Conservation (phyloP, 2,329 filamentous ascomycete genomes). For the Colletotrichum lini region DNA sequence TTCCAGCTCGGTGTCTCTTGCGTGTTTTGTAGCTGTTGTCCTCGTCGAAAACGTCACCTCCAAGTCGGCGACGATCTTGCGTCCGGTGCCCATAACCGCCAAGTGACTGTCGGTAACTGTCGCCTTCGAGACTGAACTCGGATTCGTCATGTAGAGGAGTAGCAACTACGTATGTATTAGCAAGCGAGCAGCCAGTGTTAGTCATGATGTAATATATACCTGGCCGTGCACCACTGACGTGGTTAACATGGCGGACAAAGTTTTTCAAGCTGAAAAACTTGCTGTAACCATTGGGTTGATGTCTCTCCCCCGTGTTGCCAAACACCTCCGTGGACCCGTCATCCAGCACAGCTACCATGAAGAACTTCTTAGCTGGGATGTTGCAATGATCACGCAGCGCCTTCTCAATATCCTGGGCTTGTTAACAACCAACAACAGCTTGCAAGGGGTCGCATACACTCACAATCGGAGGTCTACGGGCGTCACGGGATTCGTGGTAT, state of each 20-base stretch:
- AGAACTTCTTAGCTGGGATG: constrained; percentile 66
- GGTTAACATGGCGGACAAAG: constrained; percentile 54
- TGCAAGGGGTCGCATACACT: background rate
- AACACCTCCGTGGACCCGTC: constrained; percentile 58
- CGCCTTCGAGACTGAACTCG: constrained; percentile 41
- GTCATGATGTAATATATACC: constrained; percentile 50
- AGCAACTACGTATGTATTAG: constrained; percentile 46
- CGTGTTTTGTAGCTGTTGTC: constrained; percentile 51
- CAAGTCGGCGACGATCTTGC: constrained; percentile 47
- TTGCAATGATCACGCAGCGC: constrained; percentile 67
- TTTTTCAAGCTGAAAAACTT: constrained; percentile 63
- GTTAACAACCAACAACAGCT: background rate
- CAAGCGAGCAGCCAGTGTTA: constrained; percentile 13
- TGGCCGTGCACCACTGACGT: constrained; percentile 49
- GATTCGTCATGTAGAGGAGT: constrained; percentile 53
- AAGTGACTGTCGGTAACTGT: constrained; percentile 42
- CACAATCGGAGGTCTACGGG: constrained; percentile 41
- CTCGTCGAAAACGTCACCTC: constrained; percentile 47
- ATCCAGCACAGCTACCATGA: constrained; percentile 65
- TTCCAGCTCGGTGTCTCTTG: constrained; percentile 53
- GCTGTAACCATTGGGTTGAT: constrained; percentile 56
- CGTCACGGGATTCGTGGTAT: constrained; percentile 39
- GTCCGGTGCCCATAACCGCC: constrained; percentile 46
- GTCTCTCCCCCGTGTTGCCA: constrained; percentile 50
- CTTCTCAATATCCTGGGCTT: constrained; percentile 63